Conservation (phyloP, 2,329 filamentous ascomycete genomes). For the Chaetomium globosum region DNA sequence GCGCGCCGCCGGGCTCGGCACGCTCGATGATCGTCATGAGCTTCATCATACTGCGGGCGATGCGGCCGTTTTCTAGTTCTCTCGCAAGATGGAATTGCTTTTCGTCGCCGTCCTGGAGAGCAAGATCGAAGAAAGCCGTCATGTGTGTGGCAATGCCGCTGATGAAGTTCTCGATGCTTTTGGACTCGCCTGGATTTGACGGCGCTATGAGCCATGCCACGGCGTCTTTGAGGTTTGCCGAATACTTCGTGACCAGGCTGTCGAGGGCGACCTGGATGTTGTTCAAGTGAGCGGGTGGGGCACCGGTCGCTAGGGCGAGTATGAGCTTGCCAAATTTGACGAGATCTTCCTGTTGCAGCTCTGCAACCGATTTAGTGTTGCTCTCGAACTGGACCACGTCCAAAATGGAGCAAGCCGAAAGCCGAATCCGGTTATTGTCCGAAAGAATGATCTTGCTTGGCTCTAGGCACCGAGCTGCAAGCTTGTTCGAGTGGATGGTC, state of each 20-base stretch:
- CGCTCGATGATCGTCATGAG: conserved; percentile 87
- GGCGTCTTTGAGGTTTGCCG: conserved; percentile 74
- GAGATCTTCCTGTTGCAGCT: conserved; percentile 87
- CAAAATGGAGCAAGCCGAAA: conserved; percentile 85
- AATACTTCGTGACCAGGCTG: conserved; percentile 72
- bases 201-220: conserved; percentile 80
- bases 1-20: conserved; percentile 77
- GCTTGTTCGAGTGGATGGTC: conserved; percentile 75
- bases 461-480: conserved; percentile 85
- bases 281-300: conserved; percentile 53
- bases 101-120: conserved; percentile 77
- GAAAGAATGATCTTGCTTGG: conserved; percentile 88
- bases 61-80: conserved; percentile 86
- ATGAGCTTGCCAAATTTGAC: conserved; percentile 81
- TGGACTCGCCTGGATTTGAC: conserved; percentile 58
- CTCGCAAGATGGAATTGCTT: conserved; percentile 70
- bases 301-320: conserved; percentile 77
- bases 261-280: conserved; percentile 74
- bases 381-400: conserved; percentile 84
- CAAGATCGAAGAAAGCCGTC: conserved; percentile 72
- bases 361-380: conserved; percentile 63
- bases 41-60: conserved; percentile 79
- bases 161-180: conserved; percentile 79
- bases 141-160: conserved; percentile 77
- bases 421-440: conserved; percentile 82